Base-by-base conservation (phyloP, 106 monocot species). In the Phalaenopsis aphrodite region DNA sequence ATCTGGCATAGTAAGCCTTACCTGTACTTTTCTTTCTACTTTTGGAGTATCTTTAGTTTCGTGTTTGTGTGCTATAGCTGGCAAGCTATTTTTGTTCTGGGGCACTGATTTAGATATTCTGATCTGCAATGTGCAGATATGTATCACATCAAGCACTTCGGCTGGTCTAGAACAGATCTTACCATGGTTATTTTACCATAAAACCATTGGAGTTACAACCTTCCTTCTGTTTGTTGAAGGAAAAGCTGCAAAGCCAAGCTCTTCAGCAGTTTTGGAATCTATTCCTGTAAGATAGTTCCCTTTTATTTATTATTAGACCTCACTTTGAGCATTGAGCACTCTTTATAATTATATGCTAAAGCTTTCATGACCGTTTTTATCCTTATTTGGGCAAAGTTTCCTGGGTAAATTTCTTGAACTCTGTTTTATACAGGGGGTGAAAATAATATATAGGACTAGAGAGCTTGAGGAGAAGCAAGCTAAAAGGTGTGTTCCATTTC, bases 221-320 rank as follows among this genome's bases (percentile, higher is more conserved):
- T 98, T 98, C 85, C 87, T 94, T 39, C 55, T 98, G 19, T 98
- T 98, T 85, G 98, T 98, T 9, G 98, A 98, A 86, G 98, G 94
- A 46, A 91, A 87, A 84, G 94, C 98, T 74, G 94, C 98, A 71
- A 91, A 89, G 47, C 88, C 87, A 56, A 84, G 87, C 76, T 82
- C 85, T 68, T 83, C 92, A 4, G 86, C 83, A 42, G 89, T 98
- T 38, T 89, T 98, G 43, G 88, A 89, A 84, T 88, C 98, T 18
- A 94, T 98, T 79, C 94, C 88, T 69, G 98, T 98, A 84, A 84
- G 90, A 30, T 4, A 0, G 55, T 64, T 48, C n/a, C 6, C 37
- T 12, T 65, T 21, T 15, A 38, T 24, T 16, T 15, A 21, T 24
- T 16, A 55, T 67, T 42, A 16, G 9, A 23, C 19, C 5, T 30